Base-by-base conservation (phyloP, 495 filamentous ascomycete species). In the Evernia prunastri region DNA sequence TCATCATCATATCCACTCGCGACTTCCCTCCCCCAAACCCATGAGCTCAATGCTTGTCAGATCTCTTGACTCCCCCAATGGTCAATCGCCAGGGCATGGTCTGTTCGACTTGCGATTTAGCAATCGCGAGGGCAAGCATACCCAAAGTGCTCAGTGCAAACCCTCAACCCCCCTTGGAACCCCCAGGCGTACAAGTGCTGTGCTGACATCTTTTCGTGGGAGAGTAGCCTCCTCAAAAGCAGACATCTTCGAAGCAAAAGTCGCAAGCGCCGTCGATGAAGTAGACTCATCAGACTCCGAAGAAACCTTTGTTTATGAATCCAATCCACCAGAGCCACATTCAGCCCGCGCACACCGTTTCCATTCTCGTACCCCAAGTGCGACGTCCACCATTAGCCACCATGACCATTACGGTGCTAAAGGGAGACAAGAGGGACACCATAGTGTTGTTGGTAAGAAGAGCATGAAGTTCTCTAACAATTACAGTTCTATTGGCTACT, bases 391-490 rank as follows among this genome's bases (percentile, higher is more conserved):
- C 82, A 85, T 77, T 15, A 96, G 87, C 76, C 87, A 89, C 74
- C 82, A 84, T 36, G 90, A 91, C 70, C 87, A 85, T 63, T 76
- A 90, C 47, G 80, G 79, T 63, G 84, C 81, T 59, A 80, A 88
- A 68, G 79, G 83, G 56, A 74, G 89, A 62, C 84, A 92, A 58
- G 84, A 81, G 71, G 79, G 80, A 23, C 78, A 82, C n/a, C 87
- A 87, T 60, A 85, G 81, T 56, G 80, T 91, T 23, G 82, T 84
- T 10, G 84, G 87, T 64, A 96, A 96, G 78, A 89, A 90, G 74
- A 96, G 89, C 75, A 97, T 97, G 94, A 97, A 98, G 70, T 97
- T 97, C 69, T 88, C 90, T n/a, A 95, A 89, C 74, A 89, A 89
- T 63, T 89, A 85, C 73, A 81, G 78, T 64, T 80, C 75, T 67